Conservation (phyloP, 2,329 filamentous ascomycete species). For the Tympanopsis confertula region DNA sequence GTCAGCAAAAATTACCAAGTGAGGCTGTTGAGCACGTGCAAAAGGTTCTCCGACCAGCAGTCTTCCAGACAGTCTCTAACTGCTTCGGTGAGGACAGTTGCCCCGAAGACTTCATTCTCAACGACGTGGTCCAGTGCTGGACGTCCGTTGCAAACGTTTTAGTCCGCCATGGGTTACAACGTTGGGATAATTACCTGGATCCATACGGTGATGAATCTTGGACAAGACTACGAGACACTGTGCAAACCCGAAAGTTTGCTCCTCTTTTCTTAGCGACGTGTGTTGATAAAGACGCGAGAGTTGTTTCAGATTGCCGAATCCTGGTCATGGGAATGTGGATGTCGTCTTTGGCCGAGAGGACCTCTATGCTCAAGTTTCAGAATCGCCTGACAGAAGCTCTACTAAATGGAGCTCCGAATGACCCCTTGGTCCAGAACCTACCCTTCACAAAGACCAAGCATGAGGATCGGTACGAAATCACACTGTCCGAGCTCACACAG, state of each 20-base stretch:
- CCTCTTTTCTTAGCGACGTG: background rate
- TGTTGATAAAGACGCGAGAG: background rate
- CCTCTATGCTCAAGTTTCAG: conserved; percentile 1
- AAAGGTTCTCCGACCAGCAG: conserved; percentile 28
- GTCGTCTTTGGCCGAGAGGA: background rate
- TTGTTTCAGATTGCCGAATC: background rate
- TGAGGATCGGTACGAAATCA: background rate
- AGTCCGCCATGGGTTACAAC: conserved; percentile 24
- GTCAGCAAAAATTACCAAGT: conserved; percentile 13
- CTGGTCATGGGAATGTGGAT: background rate
- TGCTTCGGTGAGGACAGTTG: conserved; percentile 43
- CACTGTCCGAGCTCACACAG: background rate
- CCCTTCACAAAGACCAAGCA: background rate
- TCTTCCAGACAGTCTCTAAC: conserved; percentile 44
- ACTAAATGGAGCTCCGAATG: background rate
- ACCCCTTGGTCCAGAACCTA: background rate
- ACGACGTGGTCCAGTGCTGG: conserved; percentile 39
- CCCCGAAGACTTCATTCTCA: conserved; percentile 37
- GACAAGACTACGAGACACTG: background rate
- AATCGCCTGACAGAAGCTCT: background rate
- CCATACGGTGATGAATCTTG: conserved; percentile 31
- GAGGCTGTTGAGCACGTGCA: conserved; percentile 20
- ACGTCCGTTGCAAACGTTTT: conserved; percentile 27
- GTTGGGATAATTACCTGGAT: conserved; percentile 41
- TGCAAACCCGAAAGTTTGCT: background rate